Evolutionary conservation across 1,139 yeast species (phyloP).

Genomic region (Pichia sp.): DNA sequence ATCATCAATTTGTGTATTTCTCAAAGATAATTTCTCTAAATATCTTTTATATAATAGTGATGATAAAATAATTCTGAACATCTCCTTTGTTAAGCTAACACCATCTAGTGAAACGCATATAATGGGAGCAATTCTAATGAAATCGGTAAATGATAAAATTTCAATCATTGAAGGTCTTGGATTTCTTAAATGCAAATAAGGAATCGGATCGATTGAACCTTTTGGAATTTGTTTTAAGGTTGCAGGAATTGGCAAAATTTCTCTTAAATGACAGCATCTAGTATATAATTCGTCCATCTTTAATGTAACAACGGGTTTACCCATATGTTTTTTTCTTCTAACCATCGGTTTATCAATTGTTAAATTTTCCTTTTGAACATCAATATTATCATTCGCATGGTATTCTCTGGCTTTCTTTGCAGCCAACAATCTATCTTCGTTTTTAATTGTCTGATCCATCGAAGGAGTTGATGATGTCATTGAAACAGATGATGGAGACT

Average conservation of each 20-base stretch:
- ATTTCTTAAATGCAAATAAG: conserved; percentile 57
- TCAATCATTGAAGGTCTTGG: conserved; percentile 73
- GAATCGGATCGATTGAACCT: conserved; percentile 63
- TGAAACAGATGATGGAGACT: conserved; percentile 11
- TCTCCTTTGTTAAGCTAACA: conserved; percentile 54
- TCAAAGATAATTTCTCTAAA: conserved; percentile 58
- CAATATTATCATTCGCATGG: conserved; percentile 13
- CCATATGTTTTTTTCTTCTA: conserved; percentile 36
- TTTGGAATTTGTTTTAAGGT: conserved; percentile 71
- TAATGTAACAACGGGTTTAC: conserved; percentile 41
- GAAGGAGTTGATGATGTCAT: conserved; percentile 18
- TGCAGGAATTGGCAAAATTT: conserved; percentile 88
- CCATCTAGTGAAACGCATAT: conserved; percentile 67
- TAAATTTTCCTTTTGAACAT: conserved; percentile 24
- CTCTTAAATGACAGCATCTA: conserved; percentile 87
- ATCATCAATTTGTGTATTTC: conserved; percentile 62
- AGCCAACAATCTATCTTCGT: conserved; percentile 25
- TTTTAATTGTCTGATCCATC: conserved; percentile 24
- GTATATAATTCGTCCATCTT: conserved; percentile 70
- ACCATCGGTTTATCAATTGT: conserved; percentile 49
- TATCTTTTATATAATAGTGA: conserved; percentile 56
- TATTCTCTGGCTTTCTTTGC: conserved; percentile 25
- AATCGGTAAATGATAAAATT: conserved; percentile 68
- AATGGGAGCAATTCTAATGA: conserved; percentile 66
- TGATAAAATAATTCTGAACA: conserved; percentile 55